phyloP scores from a whole-genome alignment of 1,284 basidiomycete species.

The Fistulina hepatica region DNA sequence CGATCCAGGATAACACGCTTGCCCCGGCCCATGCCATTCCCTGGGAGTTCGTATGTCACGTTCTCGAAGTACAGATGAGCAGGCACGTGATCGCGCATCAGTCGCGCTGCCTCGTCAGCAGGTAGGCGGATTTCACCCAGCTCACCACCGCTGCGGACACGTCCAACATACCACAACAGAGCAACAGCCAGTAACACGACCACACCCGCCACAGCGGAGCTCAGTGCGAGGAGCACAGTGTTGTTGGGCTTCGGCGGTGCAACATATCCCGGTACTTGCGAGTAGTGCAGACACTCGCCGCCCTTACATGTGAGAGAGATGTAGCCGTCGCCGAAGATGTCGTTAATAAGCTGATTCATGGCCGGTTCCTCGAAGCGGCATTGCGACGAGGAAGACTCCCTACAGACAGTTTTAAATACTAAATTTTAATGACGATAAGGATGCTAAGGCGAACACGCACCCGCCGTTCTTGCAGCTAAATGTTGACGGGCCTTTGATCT shows the following conservation, averaged over 20 bases:
- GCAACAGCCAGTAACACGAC: constrained; percentile 50
- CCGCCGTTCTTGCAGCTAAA: constrained; percentile 75
- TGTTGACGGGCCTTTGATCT: constrained; percentile 83
- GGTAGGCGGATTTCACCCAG: constrained; percentile 74
- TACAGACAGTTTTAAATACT: no score
- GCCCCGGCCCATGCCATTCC: no score
- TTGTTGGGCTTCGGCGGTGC: constrained; percentile 79
- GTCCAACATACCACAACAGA: constrained; percentile 80
- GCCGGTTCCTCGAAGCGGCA: constrained; percentile 93
- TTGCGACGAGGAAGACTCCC: no score
- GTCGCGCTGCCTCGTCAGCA: constrained; percentile 68
- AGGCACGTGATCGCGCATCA: constrained; percentile 91
- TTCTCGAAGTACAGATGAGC: constrained; percentile 83
- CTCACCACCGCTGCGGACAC: constrained; percentile 56
- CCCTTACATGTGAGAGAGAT: constrained; percentile 84
- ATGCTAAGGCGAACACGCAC: no score
- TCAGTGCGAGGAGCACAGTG: constrained; percentile 73
- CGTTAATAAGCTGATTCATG: constrained; percentile 91
- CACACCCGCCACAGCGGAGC: constrained; percentile 68
- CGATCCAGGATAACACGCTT: constrained; percentile 63
- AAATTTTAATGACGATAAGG: no score
- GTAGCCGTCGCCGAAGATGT: constrained; percentile 85
- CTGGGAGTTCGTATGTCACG: constrained; percentile 74
- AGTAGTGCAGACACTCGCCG: constrained; percentile 91
- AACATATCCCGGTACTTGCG: constrained; percentile 86